These are phyloP conservation scores for Penicillium corylophilum DNA, from an alignment of 2,329 filamentous ascomycete genomes.

Conservation along the genomic window DNA sequence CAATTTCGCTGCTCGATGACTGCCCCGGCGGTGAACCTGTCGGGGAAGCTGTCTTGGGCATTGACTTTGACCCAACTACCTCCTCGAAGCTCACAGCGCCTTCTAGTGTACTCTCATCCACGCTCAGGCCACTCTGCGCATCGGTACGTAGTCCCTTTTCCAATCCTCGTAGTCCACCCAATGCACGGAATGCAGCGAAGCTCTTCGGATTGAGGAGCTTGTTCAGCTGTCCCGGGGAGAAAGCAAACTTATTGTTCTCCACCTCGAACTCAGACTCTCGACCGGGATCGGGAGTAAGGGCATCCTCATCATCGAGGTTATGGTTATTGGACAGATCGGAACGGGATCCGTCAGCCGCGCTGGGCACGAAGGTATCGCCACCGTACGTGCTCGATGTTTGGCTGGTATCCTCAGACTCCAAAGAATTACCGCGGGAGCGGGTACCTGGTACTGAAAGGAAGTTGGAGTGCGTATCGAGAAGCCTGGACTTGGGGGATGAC, in stretches of 20 bases:
- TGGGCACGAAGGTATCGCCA: constrained; percentile 54
- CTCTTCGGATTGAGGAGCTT: constrained; percentile 81
- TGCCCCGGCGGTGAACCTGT: constrained; percentile 8
- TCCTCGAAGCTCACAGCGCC: constrained; percentile 69
- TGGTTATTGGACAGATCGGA: constrained; percentile 46
- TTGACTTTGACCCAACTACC: constrained; percentile 31
- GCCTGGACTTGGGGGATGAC: constrained; percentile 59
- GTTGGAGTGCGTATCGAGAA: constrained; percentile 51
- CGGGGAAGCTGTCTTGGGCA: constrained; percentile 32
- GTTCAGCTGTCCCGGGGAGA: constrained; percentile 68
- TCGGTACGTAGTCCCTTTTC: constrained; percentile 72
- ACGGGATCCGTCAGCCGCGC: constrained; percentile 44
- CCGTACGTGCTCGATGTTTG: constrained; percentile 54
- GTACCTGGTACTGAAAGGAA: constrained; percentile 64
- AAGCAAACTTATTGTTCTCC: constrained; percentile 69
- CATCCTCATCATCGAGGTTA: constrained; percentile 61
- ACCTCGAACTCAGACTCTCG: constrained; percentile 69
- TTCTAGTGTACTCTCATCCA: constrained; percentile 66
- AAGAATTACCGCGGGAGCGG: constrained; percentile 64
- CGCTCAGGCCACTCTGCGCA: constrained; percentile 62
- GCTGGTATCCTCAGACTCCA: constrained; percentile 61
- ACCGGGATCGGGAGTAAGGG: constrained; percentile 67
- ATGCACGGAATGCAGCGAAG: constrained; percentile 68
- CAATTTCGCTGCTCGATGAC: constrained; percentile 11
- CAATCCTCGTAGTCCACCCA: constrained; percentile 70